Evolutionary conservation across 805 yeast species (phyloP).

Genomic region (Nakazawaea molendinolei): DNA sequence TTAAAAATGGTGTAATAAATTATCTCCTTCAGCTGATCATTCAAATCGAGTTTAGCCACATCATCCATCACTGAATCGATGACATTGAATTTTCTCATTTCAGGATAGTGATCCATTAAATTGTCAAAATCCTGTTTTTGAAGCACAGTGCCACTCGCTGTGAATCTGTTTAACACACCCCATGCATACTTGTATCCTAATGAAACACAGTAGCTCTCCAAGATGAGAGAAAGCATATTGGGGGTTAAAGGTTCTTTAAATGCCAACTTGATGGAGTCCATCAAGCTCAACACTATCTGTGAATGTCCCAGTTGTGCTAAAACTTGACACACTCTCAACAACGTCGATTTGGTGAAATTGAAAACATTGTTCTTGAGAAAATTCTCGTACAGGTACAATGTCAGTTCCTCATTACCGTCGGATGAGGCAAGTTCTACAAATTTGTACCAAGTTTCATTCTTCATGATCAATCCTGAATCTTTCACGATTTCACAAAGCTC

Average conservation of each 20-base stretch:
- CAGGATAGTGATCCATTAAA: background rate
- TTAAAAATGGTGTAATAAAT: conserved; percentile 5
- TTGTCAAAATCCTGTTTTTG: conserved; percentile 1
- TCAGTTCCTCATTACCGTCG: background rate
- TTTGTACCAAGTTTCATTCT: background rate
- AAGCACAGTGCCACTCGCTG: background rate
- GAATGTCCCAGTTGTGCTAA: conserved; percentile 6
- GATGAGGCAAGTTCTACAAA: background rate
- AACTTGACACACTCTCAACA: background rate
- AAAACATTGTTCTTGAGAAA: background rate
- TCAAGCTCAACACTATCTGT: background rate
- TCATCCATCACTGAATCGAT: too few species aligned
- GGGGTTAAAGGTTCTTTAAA: background rate
- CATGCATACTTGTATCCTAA: background rate
- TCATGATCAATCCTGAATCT: background rate
- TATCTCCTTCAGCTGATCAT: background rate
- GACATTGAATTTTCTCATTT: too few species aligned
- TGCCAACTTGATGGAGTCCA: background rate
- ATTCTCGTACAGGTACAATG: conserved; percentile 1
- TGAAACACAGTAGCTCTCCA: conserved; percentile 4
- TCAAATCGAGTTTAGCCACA: too few species aligned
- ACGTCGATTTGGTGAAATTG: conserved; percentile 1
- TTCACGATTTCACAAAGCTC: conserved; percentile 2
- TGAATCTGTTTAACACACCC: background rate
- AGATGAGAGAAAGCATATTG: background rate